These are phyloP conservation scores for Argentina anserina DNA, from an alignment of 306 rosid species.

Conservation along the genomic window DNA sequence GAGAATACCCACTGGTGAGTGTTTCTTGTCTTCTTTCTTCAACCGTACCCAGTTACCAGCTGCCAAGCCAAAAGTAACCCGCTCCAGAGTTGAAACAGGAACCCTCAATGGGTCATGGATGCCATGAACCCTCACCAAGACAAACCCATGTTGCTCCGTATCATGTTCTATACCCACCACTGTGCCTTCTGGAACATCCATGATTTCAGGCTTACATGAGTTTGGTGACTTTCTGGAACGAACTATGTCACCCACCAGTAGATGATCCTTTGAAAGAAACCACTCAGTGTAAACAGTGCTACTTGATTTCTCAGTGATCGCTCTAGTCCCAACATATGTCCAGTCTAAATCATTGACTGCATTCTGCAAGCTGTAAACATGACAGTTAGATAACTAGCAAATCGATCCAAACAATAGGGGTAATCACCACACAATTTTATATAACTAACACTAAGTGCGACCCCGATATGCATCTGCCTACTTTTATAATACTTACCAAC, in stretches of 20 bases:
- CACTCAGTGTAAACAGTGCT: slow-evolving; percentile 57
- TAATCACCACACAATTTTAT: not conserved
- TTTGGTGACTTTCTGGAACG: slow-evolving; percentile 76
- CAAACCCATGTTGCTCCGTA: slow-evolving; percentile 47
- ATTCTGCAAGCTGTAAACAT: slow-evolving; percentile 57
- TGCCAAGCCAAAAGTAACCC: slow-evolving; percentile 72
- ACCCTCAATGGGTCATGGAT: slow-evolving; percentile 77
- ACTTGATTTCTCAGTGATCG: slow-evolving; percentile 42
- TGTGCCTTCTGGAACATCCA: slow-evolving; percentile 78
- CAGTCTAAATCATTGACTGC: slow-evolving; percentile 57
- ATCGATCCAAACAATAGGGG: not conserved
- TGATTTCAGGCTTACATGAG: slow-evolving; percentile 60
- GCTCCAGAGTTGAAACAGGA: slow-evolving; percentile 56
- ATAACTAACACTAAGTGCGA: not conserved
- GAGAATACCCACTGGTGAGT: slow-evolving; percentile 77
- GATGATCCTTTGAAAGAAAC: slow-evolving; percentile 78
- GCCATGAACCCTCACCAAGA: slow-evolving; percentile 74
- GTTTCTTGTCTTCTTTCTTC: slow-evolving; percentile 57
- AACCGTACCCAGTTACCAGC: slow-evolving; percentile 76
- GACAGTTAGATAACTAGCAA: slow-evolving; percentile 2
- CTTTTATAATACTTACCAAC: not conserved
- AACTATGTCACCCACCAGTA: slow-evolving; percentile 77
- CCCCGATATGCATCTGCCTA: not conserved
- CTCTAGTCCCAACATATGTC: slow-evolving; percentile 46
- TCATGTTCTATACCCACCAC: slow-evolving; percentile 66